Percentiles rank a stretch among this genome's conserved stretches.
phyloP scores from a whole-genome alignment of 495 filamentous ascomycete species.

The Podospora pseudocomata region DNA sequence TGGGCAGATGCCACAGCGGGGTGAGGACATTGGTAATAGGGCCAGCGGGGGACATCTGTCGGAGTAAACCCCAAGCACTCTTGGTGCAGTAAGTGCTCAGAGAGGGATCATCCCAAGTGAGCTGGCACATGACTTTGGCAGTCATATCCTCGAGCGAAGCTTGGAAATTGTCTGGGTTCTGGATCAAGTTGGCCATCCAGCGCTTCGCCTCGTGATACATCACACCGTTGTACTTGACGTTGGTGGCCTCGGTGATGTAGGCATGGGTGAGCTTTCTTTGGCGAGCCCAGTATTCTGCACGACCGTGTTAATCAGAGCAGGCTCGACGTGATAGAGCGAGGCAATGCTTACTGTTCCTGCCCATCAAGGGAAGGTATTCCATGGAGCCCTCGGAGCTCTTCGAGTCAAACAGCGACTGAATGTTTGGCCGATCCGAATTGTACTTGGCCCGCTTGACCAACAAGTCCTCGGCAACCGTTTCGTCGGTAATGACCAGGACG shows the following conservation, averaged over 20 bases:
- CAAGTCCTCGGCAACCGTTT: conserved; percentile 51
- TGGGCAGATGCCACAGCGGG: conserved; percentile 40
- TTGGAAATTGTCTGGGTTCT: conserved; percentile 38
- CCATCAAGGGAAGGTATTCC: conserved; percentile 44
- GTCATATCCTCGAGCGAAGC: conserved; percentile 41
- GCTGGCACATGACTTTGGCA: conserved; percentile 41
- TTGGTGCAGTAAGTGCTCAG: conserved; percentile 36
- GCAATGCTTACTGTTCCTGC: conserved; percentile 27
- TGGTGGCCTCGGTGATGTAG: conserved; percentile 38
- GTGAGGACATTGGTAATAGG: conserved; percentile 45
- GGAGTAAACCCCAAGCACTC: conserved; percentile 39
- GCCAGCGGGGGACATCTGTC: conserved; percentile 43
- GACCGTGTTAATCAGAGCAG: background rate
- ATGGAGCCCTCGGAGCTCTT: conserved; percentile 38
- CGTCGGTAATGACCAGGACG: conserved; percentile 49
- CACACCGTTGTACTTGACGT: conserved; percentile 35
- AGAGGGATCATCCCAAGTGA: conserved; percentile 39
- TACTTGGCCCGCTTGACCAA: conserved; percentile 46
- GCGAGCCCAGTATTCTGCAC: conserved; percentile 35
- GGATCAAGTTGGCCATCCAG: conserved; percentile 37
- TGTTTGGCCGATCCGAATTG: conserved; percentile 45
- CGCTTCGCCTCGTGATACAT: conserved; percentile 42
- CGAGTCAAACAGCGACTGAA: conserved; percentile 42
- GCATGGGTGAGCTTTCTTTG: conserved; percentile 39
- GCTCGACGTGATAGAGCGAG: background rate